Percentiles rank a stretch among this genome's conserved stretches.
These are phyloP conservation scores for Phycomyces nitens DNA, from an alignment of 192 early-diverging fungal species.

Conservation along the genomic window DNA sequence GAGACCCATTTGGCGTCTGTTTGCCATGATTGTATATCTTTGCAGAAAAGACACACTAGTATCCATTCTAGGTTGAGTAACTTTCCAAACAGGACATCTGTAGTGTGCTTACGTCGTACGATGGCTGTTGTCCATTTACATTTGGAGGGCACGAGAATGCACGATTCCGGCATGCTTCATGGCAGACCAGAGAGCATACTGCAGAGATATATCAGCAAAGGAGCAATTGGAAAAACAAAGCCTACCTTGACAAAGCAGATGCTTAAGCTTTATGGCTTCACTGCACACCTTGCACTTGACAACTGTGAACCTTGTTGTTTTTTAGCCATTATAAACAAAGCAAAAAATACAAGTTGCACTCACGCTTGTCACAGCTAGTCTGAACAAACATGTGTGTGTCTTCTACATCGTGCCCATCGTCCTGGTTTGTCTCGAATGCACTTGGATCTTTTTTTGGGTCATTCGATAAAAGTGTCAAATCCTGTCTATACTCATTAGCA, in stretches of 20 bases:
- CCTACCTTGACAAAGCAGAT: conserved; percentile 51
- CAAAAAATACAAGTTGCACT: not conserved
- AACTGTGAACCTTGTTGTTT: conserved; percentile 15
- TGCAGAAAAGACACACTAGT: conserved; percentile 29
- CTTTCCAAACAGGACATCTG: not conserved
- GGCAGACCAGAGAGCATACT: conserved; percentile 32
- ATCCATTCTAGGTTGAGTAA: not conserved
- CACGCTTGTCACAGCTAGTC: no score
- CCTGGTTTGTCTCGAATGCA: not conserved
- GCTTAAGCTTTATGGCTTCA: conserved; percentile 39
- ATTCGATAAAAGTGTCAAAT: no score
- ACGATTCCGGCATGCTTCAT: conserved; percentile 23
- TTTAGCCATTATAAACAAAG: conserved; percentile 1
- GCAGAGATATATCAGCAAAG: not conserved
- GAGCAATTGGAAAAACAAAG: not conserved
- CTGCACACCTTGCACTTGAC: conserved; percentile 48
- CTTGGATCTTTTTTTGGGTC: no score
- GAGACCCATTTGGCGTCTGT: not conserved
- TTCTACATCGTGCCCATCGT: not conserved
- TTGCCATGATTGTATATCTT: conserved; percentile 24
- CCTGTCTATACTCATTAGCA: not conserved
- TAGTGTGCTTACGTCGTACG: conserved; percentile 27
- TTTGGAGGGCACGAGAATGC: conserved; percentile 30
- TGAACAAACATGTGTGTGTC: not conserved
- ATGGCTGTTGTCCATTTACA: conserved; percentile 28